phyloP scores from a whole-genome alignment of 208 protist genomes.

The Crithidia brevicula region DNA sequence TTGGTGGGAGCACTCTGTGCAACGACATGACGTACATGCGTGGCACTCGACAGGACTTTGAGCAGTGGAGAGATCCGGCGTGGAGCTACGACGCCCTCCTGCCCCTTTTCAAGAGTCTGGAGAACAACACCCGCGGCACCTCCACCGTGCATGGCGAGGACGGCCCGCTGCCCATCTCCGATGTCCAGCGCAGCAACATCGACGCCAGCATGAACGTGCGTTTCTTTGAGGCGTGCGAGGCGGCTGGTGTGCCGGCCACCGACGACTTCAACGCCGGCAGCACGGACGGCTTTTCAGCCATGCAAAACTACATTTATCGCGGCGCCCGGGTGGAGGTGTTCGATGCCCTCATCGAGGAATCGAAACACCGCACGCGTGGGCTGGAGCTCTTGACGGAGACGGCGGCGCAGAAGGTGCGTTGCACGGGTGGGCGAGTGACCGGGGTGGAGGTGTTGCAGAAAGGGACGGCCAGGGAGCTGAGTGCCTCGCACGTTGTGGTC shows the following conservation, averaged over 20 bases:
- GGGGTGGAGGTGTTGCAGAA: conserved; percentile 27
- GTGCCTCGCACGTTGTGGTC: conserved; percentile 39
- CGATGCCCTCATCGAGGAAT: conserved; percentile 44
- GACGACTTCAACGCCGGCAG: conserved; percentile 63
- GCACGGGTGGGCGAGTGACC: conserved; percentile 22
- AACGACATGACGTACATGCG: conserved; percentile 78
- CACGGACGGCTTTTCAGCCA: conserved; percentile 55
- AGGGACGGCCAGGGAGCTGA: conserved; percentile 2
- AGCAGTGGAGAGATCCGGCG: conserved; percentile 37
- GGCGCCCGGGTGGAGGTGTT: conserved; percentile 60
- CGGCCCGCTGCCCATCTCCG: conserved; percentile 49
- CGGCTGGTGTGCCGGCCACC: conserved; percentile 51
- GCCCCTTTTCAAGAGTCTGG: conserved; percentile 49
- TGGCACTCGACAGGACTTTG: conserved; percentile 46
- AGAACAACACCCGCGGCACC: conserved; percentile 48
- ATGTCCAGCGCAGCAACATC: conserved; percentile 56
- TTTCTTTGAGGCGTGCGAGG: conserved; percentile 85
- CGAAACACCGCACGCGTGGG: conserved; percentile 37
- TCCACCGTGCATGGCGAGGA: conserved; percentile 38
- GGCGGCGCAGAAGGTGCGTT: conserved; percentile 39
- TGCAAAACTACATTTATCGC: conserved; percentile 57
- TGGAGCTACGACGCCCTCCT: conserved; percentile 68
- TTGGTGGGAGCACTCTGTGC: conserved; percentile 63
- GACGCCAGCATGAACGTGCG: conserved; percentile 73
- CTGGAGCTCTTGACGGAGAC: conserved; percentile 43